Evolutionary conservation across 306 rosid species (phyloP), one percentile per base, ranked within the genome.

Genomic region (Arachis hypogaea): DNA sequence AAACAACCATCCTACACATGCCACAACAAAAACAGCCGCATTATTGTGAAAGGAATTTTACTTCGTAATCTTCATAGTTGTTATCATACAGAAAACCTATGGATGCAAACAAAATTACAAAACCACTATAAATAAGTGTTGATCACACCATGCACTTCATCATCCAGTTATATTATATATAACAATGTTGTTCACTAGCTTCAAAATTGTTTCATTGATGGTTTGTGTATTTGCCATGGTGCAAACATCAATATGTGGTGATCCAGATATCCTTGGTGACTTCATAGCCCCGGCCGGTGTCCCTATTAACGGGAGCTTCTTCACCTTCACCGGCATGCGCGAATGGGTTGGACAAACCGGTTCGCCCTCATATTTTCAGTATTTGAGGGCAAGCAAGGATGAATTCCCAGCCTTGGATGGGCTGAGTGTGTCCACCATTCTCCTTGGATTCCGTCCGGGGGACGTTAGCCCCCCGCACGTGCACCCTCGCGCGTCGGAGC

Each of bases 401-500:
- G 38, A 33, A 33, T 33, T 33, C 4, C 38, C 38, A 4, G 85
- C 86, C 1, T 77, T 90, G 2, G 46, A 67, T 5, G 87, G 96
- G 14, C 89, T 87, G n/a, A 83, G 92, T 73, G 92, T 89, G 2
- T 73, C 90, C 1, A 77, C 69, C 14, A 87, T 90, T 11, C 59
- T 77, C 7, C 85, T 89, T 18, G 51, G 9, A 7, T 87, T 28
- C 82, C 85, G 85, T 0, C 8, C 63, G 0, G 76, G 74, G 2
- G 46, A 30, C 12, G 11, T 78, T 3, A 88, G 85, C 55, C 88
- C 92, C 0, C 88, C 83, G 0, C 88, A 88, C 75, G 74, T 82
- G 0, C 89, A 88, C 12, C 90, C 82, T 63, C 85, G 84, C 3
- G 79, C 90, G 0, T 86, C 88, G 3, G 90, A 85, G 82, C 81